phyloP scores from a whole-genome alignment of 78 protist species.

The Bigelowiella natans region DNA sequence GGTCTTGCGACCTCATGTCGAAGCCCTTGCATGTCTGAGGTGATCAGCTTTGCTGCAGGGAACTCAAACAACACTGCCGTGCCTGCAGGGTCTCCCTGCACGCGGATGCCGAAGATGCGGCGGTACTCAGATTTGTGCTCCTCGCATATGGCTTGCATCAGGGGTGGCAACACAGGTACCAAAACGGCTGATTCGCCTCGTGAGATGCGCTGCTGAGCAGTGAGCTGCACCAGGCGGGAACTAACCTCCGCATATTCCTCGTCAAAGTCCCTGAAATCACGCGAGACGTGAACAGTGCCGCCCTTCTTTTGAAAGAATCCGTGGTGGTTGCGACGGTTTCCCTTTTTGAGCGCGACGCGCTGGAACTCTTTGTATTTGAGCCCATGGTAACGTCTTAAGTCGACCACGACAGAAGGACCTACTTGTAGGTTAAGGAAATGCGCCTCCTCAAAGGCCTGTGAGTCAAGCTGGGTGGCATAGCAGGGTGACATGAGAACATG shows the following conservation, averaged over 20 bases:
- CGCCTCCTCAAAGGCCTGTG: not conserved
- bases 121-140: not conserved
- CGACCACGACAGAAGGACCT: not conserved
- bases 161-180: no score
- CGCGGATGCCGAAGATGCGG: not conserved
- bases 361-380: not conserved
- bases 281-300: not conserved
- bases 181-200: no score
- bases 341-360: not conserved
- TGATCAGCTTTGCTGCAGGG: not conserved
- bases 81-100: not conserved
- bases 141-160: not conserved
- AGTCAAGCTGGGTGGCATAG: not conserved
- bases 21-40: not conserved
- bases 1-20: not conserved
- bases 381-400: not conserved
- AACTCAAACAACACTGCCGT: not conserved
- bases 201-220: no score
- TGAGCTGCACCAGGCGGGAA: no score
- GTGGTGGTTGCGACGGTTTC: not conserved
- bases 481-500: not conserved
- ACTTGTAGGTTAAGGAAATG: not conserved
- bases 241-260: not conserved
- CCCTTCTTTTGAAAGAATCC: not conserved
- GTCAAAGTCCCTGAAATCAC: not conserved